A percentile compares a stretch with the other conserved stretches of the same genome.
phyloP scores from a whole-genome alignment of 83 land plant species.

The Thuja plicata region DNA sequence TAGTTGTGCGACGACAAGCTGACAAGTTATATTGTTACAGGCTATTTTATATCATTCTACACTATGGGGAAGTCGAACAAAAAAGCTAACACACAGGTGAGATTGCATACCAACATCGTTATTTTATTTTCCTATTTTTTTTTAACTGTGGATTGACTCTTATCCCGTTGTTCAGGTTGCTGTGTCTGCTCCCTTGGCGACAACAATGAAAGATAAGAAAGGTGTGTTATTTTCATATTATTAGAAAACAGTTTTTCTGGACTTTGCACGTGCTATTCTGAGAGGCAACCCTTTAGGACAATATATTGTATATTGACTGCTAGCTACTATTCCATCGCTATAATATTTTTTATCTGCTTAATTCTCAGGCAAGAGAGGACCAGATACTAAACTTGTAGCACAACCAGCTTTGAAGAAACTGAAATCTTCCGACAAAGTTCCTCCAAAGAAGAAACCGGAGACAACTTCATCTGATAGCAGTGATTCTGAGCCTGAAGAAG shows the following conservation, averaged over 20 bases:
- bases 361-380: neutral
- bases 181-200: neutral
- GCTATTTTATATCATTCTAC: neutral
- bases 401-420: neutral
- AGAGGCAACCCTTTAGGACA: neutral
- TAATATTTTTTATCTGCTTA: neutral
- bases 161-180: neutral
- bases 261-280: neutral
- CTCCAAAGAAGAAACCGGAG: conserved; percentile 6
- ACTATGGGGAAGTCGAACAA: conserved; percentile 1
- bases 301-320: neutral
- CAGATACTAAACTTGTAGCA: neutral
- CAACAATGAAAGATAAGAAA: neutral
- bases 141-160: neutral
- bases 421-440: neutral
- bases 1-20: neutral
- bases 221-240: neutral
- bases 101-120: neutral
- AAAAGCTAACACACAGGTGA: neutral
- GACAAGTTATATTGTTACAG: neutral
- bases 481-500: conserved; percentile 13
- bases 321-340: neutral
- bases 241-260: neutral
- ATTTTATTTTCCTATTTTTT: neutral
- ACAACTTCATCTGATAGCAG: neutral